These are phyloP conservation scores for Pythium phragmiticola DNA, from an alignment of 352 stramenopile species.

Conservation along the genomic window DNA sequence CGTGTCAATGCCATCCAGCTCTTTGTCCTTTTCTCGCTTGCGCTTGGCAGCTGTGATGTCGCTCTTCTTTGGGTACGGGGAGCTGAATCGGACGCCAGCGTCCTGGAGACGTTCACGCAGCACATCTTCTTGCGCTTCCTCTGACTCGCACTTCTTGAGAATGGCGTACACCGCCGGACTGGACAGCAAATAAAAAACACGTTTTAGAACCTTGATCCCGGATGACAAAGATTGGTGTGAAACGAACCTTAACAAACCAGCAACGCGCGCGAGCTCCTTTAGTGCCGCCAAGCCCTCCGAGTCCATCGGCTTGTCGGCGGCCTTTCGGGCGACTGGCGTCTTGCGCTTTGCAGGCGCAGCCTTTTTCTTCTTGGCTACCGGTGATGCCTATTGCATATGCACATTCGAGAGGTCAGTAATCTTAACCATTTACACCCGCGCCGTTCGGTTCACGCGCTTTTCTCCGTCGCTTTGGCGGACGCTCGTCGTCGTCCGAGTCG, in stretches of 20 bases:
- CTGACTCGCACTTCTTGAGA: constrained; percentile 43
- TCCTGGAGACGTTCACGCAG: constrained; percentile 54
- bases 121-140: constrained; percentile 54
- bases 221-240: neutral
- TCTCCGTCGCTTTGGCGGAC: constrained; percentile 20
- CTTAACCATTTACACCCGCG: neutral
- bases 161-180: constrained; percentile 66
- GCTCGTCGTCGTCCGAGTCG: constrained; percentile 25
- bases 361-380: constrained; percentile 12
- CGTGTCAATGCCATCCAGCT: constrained; percentile 83
- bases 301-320: constrained; percentile 25
- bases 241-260: constrained; percentile 63
- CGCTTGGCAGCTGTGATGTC: constrained; percentile 70
- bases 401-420: neutral
- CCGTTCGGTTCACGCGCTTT: constrained; percentile 11
- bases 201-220: too few species aligned
- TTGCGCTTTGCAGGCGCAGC: constrained; percentile 15
- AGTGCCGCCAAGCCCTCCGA: constrained; percentile 51
- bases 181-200: neutral
- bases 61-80: constrained; percentile 55
- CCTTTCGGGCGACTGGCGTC: constrained; percentile 9
- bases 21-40: constrained; percentile 65
- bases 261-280: constrained; percentile 69
- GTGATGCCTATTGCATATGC: neutral
- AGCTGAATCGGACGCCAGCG: constrained; percentile 48